A percentile compares a stretch with the other conserved stretches of the same genome.
phyloP scores from a whole-genome alignment of 1,139 yeast species.

The Hansenula sp. region DNA sequence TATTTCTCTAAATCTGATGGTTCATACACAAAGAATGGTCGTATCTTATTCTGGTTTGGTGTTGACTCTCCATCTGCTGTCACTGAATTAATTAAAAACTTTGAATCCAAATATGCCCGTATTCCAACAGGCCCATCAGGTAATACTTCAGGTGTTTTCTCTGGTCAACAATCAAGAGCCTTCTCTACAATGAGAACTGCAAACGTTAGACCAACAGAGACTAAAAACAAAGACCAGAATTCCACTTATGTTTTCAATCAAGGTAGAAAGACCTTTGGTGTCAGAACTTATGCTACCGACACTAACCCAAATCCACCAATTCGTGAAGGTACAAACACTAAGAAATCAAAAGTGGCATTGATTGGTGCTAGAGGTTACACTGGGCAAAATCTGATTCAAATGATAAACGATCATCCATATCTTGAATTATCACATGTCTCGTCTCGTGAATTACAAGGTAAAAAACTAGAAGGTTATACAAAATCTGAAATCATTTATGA shows the following conservation, averaged over 20 bases:
- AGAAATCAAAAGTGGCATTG: slow-evolving; percentile 71
- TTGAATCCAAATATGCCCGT: slow-evolving; percentile 36
- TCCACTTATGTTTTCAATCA: too few species aligned
- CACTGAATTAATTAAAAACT: slow-evolving; percentile 60
- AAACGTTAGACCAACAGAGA: slow-evolving; percentile 1
- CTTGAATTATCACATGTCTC: slow-evolving; percentile 90
- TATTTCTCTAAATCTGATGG: slow-evolving; percentile 93
- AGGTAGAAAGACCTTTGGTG: slow-evolving; percentile 21
- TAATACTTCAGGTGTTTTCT: slow-evolving; percentile 35
- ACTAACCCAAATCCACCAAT: slow-evolving; percentile 75
- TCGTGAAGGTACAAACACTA: slow-evolving; percentile 54
- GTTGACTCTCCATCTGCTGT: slow-evolving; percentile 60
- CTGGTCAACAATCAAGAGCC: slow-evolving; percentile 31
- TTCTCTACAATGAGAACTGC: slow-evolving; percentile 24
- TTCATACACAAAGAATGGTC: slow-evolving; percentile 84
- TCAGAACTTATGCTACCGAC: slow-evolving; percentile 29
- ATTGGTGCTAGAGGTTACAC: slow-evolving; percentile 99
- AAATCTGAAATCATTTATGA: slow-evolving; percentile 77
- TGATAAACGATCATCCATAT: slow-evolving; percentile 84
- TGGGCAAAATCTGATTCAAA: slow-evolving; percentile 85
- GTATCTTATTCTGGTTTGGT: slow-evolving; percentile 94
- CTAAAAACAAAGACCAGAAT: too few species aligned
- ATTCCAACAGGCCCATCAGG: slow-evolving; percentile 16
- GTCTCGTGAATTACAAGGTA: slow-evolving; percentile 90
- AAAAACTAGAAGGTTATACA: slow-evolving; percentile 80